phyloP scores from a whole-genome alignment of 176 grass and related monocot genomes.

The Pontederia crassipes region DNA sequence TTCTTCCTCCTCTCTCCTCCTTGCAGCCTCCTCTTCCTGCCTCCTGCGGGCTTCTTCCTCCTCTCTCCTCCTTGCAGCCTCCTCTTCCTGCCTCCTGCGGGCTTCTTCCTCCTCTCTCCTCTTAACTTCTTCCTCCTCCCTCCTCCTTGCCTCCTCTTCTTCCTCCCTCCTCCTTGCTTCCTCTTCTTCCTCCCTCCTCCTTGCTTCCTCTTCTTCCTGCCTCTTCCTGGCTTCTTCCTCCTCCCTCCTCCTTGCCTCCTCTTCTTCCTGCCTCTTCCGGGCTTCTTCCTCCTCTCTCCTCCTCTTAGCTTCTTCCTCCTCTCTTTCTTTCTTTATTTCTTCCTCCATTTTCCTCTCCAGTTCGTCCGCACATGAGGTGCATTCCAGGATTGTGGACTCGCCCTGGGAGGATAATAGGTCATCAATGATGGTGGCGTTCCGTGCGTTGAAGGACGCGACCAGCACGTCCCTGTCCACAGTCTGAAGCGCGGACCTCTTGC shows the following conservation, averaged over 20 bases:
- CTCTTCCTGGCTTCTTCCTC: slow-evolving; percentile 2
- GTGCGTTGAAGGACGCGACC: slow-evolving; percentile 28
- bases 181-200: neutral
- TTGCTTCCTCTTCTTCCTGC: neutral
- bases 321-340: neutral
- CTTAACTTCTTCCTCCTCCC: neutral
- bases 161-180: neutral
- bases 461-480: slow-evolving; percentile 44
- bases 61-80: no score
- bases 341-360: slow-evolving; percentile 32
- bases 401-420: slow-evolving; percentile 34
- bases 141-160: neutral
- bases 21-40: no score
- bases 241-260: neutral
- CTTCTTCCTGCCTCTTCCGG: neutral
- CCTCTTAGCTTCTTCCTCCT: slow-evolving; percentile 6
- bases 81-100: neutral
- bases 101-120: neutral
- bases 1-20: no score
- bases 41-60: neutral
- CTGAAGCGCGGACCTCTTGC: slow-evolving; percentile 37
- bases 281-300: neutral
- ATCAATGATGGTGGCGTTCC: slow-evolving; percentile 34
- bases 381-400: slow-evolving; percentile 44
- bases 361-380: slow-evolving; percentile 67